Conservation (phyloP, 306 rosid species). For the Canavalia gladiata region DNA sequence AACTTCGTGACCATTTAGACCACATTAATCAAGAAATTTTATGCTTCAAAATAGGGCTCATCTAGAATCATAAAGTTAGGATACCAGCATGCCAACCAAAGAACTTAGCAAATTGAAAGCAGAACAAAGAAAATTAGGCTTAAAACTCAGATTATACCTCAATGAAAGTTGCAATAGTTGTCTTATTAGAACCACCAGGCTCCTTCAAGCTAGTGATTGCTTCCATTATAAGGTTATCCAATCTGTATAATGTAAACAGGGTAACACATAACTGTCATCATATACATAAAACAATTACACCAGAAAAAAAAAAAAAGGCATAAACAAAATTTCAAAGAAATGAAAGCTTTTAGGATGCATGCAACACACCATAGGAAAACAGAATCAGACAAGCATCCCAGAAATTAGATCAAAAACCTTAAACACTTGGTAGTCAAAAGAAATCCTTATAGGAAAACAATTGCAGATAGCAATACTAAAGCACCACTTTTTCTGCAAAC, state of each 20-base stretch:
- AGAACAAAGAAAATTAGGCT: constrained; percentile 29
- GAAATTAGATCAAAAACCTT: constrained; percentile 18
- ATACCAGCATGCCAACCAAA: not conserved
- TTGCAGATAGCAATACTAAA: not conserved
- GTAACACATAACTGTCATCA: constrained; percentile 32
- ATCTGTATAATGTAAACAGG: constrained; percentile 58
- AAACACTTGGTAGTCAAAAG: constrained; percentile 7
- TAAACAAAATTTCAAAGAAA: constrained; percentile 29
- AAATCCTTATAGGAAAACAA: constrained; percentile 35
- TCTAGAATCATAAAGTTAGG: constrained; percentile 25
- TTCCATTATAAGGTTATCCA: constrained; percentile 90
- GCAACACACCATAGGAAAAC: constrained; percentile 9
- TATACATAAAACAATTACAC: not conserved
- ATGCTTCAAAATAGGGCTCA: not conserved
- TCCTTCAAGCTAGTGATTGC: constrained; percentile 83
- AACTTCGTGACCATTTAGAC: not conserved
- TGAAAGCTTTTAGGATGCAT: constrained; percentile 24
- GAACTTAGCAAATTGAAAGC: constrained; percentile 7
- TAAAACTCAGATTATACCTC: constrained; percentile 65
- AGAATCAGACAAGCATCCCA: constrained; percentile 14
- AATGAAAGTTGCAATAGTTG: constrained; percentile 81
- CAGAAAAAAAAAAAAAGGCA: not conserved
- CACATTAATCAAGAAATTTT: constrained; percentile 1
- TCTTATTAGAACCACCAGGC: constrained; percentile 89
- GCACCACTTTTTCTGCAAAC: constrained; percentile 27